These are phyloP conservation scores for Aeschynomene evenia DNA, from an alignment of 306 rosid genomes.

Conservation along the genomic window DNA sequence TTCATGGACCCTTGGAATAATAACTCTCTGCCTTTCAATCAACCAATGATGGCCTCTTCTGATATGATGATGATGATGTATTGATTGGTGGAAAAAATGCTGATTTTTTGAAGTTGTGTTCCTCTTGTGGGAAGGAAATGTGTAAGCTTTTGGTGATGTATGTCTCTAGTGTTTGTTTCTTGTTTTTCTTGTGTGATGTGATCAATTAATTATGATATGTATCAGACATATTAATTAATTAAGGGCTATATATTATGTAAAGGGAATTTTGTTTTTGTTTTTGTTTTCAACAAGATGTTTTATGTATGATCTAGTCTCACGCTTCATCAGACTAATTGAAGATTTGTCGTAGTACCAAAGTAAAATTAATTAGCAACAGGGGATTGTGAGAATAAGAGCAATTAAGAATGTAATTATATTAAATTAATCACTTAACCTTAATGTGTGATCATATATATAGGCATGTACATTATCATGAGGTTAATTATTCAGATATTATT, in stretches of 20 bases:
- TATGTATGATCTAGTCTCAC: background rate
- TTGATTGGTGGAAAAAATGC: background rate
- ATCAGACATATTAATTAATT: background rate
- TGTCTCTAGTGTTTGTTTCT: conserved; percentile 1
- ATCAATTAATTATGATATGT: background rate
- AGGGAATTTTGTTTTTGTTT: background rate
- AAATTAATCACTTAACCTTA: background rate
- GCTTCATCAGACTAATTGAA: background rate
- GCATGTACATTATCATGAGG: background rate
- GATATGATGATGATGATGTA: conserved; percentile 45
- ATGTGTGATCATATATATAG: background rate
- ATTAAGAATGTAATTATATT: background rate
- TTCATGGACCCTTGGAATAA: conserved; percentile 46
- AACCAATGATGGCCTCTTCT: conserved; percentile 45
- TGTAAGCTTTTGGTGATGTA: background rate
- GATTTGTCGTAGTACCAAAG: background rate
- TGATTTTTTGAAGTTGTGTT: background rate
- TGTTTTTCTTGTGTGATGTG: conserved; percentile 5
- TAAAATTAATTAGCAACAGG: background rate
- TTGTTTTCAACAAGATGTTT: too few relatives aligned
- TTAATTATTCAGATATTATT: background rate
- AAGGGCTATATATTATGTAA: background rate
- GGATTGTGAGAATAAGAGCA: background rate
- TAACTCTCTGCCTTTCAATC: conserved; percentile 35
- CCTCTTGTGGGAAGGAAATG: background rate